A percentile compares a stretch with the other conserved stretches of the same genome.
These are phyloP conservation scores for Mucuna pruriens DNA, from an alignment of 306 rosid species.

Conservation along the genomic window DNA sequence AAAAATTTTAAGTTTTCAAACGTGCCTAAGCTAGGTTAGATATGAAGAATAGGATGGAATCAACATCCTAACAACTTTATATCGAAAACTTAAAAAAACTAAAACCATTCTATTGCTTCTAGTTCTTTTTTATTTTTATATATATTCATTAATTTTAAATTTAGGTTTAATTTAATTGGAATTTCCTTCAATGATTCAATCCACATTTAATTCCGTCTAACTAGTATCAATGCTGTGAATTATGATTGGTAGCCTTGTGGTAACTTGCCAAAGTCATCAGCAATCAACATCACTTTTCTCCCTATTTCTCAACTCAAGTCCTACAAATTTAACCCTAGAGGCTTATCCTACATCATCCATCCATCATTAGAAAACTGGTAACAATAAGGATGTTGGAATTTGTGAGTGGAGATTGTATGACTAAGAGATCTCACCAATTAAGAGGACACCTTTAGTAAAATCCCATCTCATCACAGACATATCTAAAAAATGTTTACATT, in stretches of 20 bases:
- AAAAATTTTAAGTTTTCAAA: too few species aligned
- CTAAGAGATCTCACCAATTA: not conserved
- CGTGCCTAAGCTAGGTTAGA: too few species aligned
- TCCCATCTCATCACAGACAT: too few species aligned
- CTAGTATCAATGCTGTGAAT: too few species aligned
- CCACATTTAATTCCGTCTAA: too few species aligned
- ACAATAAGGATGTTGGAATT: not conserved
- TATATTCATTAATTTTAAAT: not conserved
- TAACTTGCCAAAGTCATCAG: not conserved
- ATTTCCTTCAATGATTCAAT: too few species aligned
- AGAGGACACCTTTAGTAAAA: not conserved
- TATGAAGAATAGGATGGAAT: too few species aligned
- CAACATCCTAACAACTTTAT: not conserved
- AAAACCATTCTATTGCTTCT: not conserved
- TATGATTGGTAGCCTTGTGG: too few species aligned
- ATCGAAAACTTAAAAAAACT: not conserved
- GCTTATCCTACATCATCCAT: not conserved
- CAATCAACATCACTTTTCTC: not conserved
- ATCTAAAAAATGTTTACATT: not conserved
- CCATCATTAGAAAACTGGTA: not conserved
- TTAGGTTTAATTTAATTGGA: not conserved
- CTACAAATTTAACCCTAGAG: not conserved
- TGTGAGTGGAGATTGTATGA: not conserved
- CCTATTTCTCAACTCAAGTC: not conserved
- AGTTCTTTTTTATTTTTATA: not conserved